These are phyloP conservation scores for Fomitopsis palustris DNA, from an alignment of 1,284 basidiomycete genomes.

Conservation along the genomic window DNA sequence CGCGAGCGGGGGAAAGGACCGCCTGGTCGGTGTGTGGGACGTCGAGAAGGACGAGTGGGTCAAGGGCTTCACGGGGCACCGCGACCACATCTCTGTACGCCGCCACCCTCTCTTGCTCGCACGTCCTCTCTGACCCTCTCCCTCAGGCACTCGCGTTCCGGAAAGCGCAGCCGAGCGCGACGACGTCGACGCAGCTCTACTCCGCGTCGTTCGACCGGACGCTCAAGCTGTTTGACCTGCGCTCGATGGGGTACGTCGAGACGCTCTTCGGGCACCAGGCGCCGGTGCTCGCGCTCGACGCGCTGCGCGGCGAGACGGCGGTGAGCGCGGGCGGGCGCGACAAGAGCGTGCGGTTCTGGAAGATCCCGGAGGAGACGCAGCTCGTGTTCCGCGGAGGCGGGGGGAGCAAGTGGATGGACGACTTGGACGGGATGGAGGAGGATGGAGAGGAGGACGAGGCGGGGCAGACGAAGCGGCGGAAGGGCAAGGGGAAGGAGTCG, in stretches of 20 bases:
- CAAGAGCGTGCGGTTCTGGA: slow-evolving; percentile 94
- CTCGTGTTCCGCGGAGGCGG: slow-evolving; percentile 94
- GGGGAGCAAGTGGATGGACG: slow-evolving; percentile 71
- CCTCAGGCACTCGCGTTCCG: slow-evolving; percentile 75
- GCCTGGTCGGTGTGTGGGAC: slow-evolving; percentile 83
- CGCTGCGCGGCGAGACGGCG: slow-evolving; percentile 80
- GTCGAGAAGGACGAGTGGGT: slow-evolving; percentile 70
- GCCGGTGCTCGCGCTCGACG: slow-evolving; percentile 73
- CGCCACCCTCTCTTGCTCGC: not conserved
- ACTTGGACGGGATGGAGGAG: slow-evolving; percentile 70
- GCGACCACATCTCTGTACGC: slow-evolving; percentile 82
- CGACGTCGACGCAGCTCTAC: slow-evolving; percentile 62
- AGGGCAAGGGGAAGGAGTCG: slow-evolving; percentile 39
- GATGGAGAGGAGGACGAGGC: slow-evolving; percentile 25
- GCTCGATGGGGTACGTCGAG: slow-evolving; percentile 88
- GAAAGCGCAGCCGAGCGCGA: slow-evolving; percentile 56
- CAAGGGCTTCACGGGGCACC: slow-evolving; percentile 79
- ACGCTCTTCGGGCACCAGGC: slow-evolving; percentile 99
- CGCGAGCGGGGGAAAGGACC: slow-evolving; percentile 85
- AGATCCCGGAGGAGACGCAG: slow-evolving; percentile 94
- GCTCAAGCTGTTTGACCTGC: slow-evolving; percentile 86
- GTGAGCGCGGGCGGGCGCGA: slow-evolving; percentile 90
- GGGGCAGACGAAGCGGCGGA: slow-evolving; percentile 22
- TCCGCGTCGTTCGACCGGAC: slow-evolving; percentile 90
- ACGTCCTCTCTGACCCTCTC: not conserved